Evolutionary conservation across 371 early-diverging fungal genomes (phyloP), one percentile per base, ranked within the genome.

Genomic region (Fennellomyces sp.): DNA sequence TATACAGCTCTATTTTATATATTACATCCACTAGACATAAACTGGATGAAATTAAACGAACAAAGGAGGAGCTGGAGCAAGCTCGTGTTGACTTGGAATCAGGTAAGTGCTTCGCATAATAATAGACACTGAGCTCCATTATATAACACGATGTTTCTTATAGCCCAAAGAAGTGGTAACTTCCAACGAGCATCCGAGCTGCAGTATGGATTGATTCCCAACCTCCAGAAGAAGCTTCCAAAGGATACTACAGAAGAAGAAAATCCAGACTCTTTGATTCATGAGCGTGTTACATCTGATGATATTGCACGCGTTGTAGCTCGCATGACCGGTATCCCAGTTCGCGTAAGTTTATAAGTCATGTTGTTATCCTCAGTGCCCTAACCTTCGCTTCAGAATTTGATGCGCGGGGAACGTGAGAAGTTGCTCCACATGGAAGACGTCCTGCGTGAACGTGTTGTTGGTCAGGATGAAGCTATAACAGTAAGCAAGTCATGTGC

Each of bases 281-380:
- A 92, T 67, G 95, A 95, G 69, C 85, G 94, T 49, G 96, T 97
- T 19, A 91, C 91, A 1, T 80, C 92, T 1, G 89, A 92, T 56
- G 90, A 93, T 64, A 91, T 96, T 68, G 95, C 95, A 1, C 82
- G 88, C 41, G 91, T 95, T 3, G 90, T 97, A 5, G 83, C 91
- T 3, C 83, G 90, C 23, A 87, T 89, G 80, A 96, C 96, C 3
- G 95, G 95, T 31, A 95, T 97, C 54, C 95, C 96, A 12, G 93
- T 95, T 2, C 84, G 85, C 56, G 76, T 78, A 69, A 53, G 69
- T 62, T 19, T 21, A 6, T n/a, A n/a, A n/a, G n/a, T n/a, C n/a
- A n/a, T n/a, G n/a, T n/a, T n/a, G n/a, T n/a, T n/a, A n/a, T n/a
- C n/a, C 12, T 30, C 17, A 45, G 7, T 41, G 12, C 12, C 3